phyloP scores from a whole-genome alignment of 108 stramenopile species.

The Fragilaria radians region DNA sequence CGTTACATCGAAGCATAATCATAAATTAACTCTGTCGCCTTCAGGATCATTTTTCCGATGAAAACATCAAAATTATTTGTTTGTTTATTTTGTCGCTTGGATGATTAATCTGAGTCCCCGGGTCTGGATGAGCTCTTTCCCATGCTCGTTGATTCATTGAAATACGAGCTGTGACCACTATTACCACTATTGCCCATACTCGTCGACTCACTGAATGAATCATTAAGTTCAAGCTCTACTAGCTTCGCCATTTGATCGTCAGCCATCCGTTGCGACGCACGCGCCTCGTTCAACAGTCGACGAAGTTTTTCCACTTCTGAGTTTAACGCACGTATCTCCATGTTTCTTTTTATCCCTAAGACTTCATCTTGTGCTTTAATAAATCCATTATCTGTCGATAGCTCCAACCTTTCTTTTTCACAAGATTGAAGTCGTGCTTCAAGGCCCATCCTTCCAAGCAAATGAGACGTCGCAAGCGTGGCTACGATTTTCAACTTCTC shows the following conservation, averaged over 20 bases:
- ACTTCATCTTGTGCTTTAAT: neutral
- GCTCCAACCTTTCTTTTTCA: neutral
- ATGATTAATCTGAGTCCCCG: too few relatives aligned
- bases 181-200: neutral
- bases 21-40: too few relatives aligned
- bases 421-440: neutral
- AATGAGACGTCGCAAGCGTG: neutral
- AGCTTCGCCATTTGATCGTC: neutral
- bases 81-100: too few relatives aligned
- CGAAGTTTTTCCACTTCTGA: neutral
- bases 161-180: too few relatives aligned
- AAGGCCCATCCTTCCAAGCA: neutral
- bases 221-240: neutral
- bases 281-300: neutral
- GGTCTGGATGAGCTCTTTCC: too few relatives aligned
- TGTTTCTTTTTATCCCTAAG: neutral
- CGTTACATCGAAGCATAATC: too few relatives aligned
- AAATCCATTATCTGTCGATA: neutral
- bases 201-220: neutral
- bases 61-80: too few relatives aligned
- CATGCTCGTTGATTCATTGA: too few relatives aligned
- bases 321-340: neutral
- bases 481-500: conserved; percentile 1
- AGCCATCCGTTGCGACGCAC: neutral
- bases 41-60: too few relatives aligned